Conservation (phyloP, 805 yeast genomes). For the Kregervanrija delftensis region DNA sequence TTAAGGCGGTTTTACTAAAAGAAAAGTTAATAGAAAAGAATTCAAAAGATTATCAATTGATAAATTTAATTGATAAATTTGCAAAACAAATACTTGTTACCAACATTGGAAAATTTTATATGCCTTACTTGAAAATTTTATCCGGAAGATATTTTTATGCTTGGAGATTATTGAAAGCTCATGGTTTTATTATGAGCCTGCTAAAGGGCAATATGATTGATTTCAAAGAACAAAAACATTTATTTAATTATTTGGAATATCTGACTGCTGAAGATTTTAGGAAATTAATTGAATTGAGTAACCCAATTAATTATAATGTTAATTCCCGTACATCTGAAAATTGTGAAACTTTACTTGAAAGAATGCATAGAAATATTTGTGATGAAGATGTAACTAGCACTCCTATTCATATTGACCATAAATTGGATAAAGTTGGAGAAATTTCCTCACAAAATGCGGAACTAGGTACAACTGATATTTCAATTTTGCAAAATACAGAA, state of each 20-base stretch:
- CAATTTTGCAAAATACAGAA: too few species aligned
- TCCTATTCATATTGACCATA: neutral
- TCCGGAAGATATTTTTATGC: slow-evolving; percentile 60
- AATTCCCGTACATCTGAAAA: slow-evolving; percentile 1
- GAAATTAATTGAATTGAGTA: slow-evolving; percentile 8
- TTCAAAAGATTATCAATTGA: slow-evolving; percentile 2
- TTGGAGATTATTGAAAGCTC: slow-evolving; percentile 60
- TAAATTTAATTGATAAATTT: slow-evolving; percentile 9
- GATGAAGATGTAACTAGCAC: slow-evolving; percentile 2
- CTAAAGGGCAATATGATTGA: slow-evolving; percentile 17
- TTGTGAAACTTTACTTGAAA: slow-evolving; percentile 2
- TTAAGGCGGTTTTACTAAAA: slow-evolving; percentile 26
- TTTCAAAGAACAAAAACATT: slow-evolving; percentile 1
- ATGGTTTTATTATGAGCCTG: slow-evolving; percentile 32
- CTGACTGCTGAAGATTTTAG: slow-evolving; percentile 14
- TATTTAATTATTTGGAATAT: slow-evolving; percentile 13
- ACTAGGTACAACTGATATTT: too few species aligned
- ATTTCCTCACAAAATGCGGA: too few species aligned
- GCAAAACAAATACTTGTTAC: slow-evolving; percentile 18
- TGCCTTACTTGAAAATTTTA: slow-evolving; percentile 34
- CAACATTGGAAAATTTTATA: slow-evolving; percentile 35
- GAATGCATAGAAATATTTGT: neutral
- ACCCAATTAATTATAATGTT: neutral
- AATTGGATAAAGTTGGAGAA: neutral
- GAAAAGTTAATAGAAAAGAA: slow-evolving; percentile 10